Conservation (phyloP, 345 rosid species). For the Excoecaria cochinchinensis region DNA sequence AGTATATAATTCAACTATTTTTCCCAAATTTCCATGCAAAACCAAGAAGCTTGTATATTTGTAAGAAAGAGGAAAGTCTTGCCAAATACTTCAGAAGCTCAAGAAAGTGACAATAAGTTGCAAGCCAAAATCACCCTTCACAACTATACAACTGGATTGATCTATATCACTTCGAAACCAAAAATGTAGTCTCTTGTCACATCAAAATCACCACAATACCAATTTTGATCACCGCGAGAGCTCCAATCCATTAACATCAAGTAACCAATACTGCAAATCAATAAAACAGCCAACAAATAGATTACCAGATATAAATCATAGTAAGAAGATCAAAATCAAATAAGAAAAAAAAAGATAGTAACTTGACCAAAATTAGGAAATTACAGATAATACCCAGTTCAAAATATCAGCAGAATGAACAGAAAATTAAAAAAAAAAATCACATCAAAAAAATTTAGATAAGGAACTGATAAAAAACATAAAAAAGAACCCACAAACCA, state of each 20-base stretch:
- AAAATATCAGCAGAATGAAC: not conserved
- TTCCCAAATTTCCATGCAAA: slow-evolving; percentile 41
- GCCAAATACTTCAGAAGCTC: slow-evolving; percentile 9
- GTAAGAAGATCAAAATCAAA: slow-evolving; percentile 2
- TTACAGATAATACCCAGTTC: slow-evolving; percentile 18
- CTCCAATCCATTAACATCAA: slow-evolving; percentile 55
- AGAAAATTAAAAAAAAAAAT: slow-evolving; percentile 10
- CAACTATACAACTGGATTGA: slow-evolving; percentile 9
- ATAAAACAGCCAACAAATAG: slow-evolving; percentile 6
- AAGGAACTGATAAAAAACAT: not conserved
- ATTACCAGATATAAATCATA: not conserved
- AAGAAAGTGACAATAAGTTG: not conserved
- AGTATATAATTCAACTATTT: slow-evolving; percentile 23
- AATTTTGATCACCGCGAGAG: slow-evolving; percentile 40
- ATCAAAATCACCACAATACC: slow-evolving; percentile 35
- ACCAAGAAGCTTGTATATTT: slow-evolving; percentile 21
- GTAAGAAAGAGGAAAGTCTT: slow-evolving; percentile 9
- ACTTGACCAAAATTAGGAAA: slow-evolving; percentile 17
- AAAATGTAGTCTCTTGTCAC: slow-evolving; percentile 27
- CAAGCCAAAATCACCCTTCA: not conserved
- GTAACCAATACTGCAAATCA: slow-evolving; percentile 37
- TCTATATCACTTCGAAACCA: slow-evolving; percentile 26
- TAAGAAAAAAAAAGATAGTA: too few relatives aligned
- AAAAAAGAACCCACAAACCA: slow-evolving; percentile 21
- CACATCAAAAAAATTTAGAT: not conserved